Base-by-base conservation (phyloP, 441 rosid genomes). In the Viola pubescens region DNA sequence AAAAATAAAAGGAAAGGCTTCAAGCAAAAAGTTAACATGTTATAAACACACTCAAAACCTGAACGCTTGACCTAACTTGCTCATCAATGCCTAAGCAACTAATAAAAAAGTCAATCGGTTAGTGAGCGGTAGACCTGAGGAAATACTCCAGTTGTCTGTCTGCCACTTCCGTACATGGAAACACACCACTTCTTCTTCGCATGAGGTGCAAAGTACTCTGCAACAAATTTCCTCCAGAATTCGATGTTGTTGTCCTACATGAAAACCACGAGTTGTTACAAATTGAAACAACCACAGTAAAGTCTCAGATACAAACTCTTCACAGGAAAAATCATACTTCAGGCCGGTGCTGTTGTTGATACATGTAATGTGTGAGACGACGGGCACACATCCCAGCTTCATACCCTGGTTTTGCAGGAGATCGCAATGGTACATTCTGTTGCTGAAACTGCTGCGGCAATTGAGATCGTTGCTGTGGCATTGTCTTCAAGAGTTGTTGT, bases 371-470 rank as follows among this genome's bases (percentile, higher is more conserved):
- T 2, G 95, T 88, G 56, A 94, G 75, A 48, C 95, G 90, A 52
- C 94, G 88, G 42, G 97, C 96, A 67, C 97, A 88, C 83, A 76
- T 88, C 72, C 97, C 99, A 44, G 96, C 95, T 76, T 90, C 97
- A 67, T 90, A 90, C 4, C 67, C 80, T 61, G 89, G 72, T 73
- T 82, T 94, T 34, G 72, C 73, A 58, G 88, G 91, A 65, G 89
- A 74, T 75, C 97, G 82, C 65, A 80, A 59, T 55, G 95, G 75
- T 71, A 83, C 59, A 79, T 68, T 83, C 73, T 89, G 97, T 75
- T 83, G 97, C 58, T 81, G 96, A 70, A 83, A 84, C 63, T 85
- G 97, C 62, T 89, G 98, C 0, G 82, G 81, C 59, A 89, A 66
- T 54, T 84, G 92, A n/a, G 89, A 67, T 11, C 95, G 83, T 40